Evolutionary conservation across 2,329 filamentous ascomycete genomes (phyloP), one percentile per base, ranked within the genome.

Genomic region (Lecanicillium sp.): DNA sequence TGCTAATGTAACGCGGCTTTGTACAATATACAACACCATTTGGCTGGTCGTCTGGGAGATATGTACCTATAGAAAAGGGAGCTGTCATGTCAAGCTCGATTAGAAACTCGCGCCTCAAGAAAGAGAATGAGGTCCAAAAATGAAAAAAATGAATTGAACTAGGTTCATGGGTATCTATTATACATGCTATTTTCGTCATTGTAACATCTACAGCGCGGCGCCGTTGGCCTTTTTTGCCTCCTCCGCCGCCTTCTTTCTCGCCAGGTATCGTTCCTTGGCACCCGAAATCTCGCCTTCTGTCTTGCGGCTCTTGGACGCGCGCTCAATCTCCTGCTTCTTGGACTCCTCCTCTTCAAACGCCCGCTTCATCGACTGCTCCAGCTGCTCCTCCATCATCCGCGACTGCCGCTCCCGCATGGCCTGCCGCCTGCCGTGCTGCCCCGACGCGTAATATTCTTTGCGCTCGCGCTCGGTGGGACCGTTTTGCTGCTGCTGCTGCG

Each of bases 201-300:
- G 11, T 19, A 30, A 37, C 2, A 14, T 24, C n/a, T 44, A 53
- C 52, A 57, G 53, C 52, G 61, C 60, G 15, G 50, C 63, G 14
- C 55, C 53, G 8, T 66, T 70, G 51, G 70, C 74, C 61, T 73
- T 79, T 65, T 82, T 82, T 10, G 76, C 83, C 60, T 85, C 84
- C 52, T 86, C 86, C 1, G 83, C 84, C 50, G 86, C 85, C 58
- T 72, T 75, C 69, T 90, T 91, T 60, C 87, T 74, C 48, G 86
- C 84, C 47, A 93, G 70, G 64, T 90, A 93, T 56, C 87, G 74
- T 67, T 90, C 87, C 64, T 81, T 87, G 1, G 87, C 87, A 59
- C 84, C 85, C 58, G 78, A 84, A 52, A 91, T 85, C 43, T 91
- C 87, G 15, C 73, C 70, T 41, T 83, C 80, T 1, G 87, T 91